Base-by-base conservation (phyloP, 495 filamentous ascomycete species). In the Neurospora sp. region DNA sequence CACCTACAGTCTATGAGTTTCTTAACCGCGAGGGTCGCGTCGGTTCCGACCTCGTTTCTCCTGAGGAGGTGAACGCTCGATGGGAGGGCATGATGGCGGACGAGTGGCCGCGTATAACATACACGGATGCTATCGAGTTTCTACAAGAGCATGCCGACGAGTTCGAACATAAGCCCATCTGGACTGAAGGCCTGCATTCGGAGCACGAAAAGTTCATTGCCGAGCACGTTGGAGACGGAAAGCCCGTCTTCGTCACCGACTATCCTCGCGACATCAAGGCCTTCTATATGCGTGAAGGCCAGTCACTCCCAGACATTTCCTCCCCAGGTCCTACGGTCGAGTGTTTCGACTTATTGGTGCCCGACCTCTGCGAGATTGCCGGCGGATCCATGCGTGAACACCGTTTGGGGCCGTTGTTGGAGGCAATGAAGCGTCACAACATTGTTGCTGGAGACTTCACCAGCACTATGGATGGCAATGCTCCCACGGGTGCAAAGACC, bases 351-450 rank as follows among this genome's bases (percentile, higher is more conserved):
- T 90, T 99, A 70, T 88, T 99, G 20, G 88, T 98, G 40, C 95
- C 96, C 16, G 92, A 94, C 73, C 84, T 93, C 72, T 94, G 93
- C 81, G 96, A 99, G 82, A 88, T 98, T 70, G 93, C 91, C 23
- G 96, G 96, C 20, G 96, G 96, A 35, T 98, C 95, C 4, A 88
- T 98, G 82, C 94, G 96, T 81, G 96, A 98, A 81, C 91, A 98
- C 83, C 90, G 93, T 39, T 82, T 95, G 70, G 83, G 88, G 2
- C 81, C 90, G 35, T 86, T 99, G 39, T 82, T 92, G 72, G 82
- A 88, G 72, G 89, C 91, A 23, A 97, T 98, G 96, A 87, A 71
- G 70, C 76, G 73, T 10, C 80, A 80, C 35, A 78, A 76, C 2
- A 72, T 82, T 4, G 20, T 44, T 16, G 72, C 39, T 62, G 71